Evolutionary conservation across 73 alveolate genomes (phyloP).

Genomic region (Symbiodinium natans): DNA sequence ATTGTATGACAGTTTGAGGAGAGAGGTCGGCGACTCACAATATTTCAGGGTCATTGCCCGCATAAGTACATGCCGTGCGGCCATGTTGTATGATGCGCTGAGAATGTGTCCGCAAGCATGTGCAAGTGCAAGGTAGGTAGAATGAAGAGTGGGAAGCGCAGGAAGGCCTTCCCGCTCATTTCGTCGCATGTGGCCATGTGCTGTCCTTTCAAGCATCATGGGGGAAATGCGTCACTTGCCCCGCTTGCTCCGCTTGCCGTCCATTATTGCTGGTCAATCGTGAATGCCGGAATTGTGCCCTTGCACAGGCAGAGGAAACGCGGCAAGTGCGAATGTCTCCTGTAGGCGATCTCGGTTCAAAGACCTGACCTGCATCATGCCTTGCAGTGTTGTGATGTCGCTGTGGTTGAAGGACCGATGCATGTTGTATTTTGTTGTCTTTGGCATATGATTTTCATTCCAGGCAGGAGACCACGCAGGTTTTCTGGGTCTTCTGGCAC

Average conservation of each 20-base stretch:
- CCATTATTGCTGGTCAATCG: neutral
- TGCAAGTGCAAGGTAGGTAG: slow-evolving; percentile 13
- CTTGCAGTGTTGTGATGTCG: neutral
- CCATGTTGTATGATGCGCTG: neutral
- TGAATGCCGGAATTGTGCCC: neutral
- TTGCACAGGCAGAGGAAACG: neutral
- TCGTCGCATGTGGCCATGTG: no score
- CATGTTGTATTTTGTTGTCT: no score
- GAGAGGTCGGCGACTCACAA: neutral
- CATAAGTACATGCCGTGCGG: neutral
- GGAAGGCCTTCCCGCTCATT: neutral
- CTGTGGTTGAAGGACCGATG: no score
- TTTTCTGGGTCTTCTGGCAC: neutral
- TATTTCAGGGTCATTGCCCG: neutral
- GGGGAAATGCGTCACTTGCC: no score
- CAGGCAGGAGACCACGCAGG: neutral
- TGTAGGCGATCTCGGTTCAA: no score
- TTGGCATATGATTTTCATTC: no score
- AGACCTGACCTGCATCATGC: neutral
- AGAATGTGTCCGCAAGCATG: neutral
- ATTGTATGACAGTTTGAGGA: slow-evolving; percentile 64
- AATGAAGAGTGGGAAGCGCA: slow-evolving; percentile 50
- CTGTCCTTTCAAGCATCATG: no score
- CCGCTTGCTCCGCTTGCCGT: neutral
- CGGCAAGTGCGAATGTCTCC: neutral